Conservation (phyloP, 2,329 filamentous ascomycete genomes). For the Hypoxylon sp. region DNA sequence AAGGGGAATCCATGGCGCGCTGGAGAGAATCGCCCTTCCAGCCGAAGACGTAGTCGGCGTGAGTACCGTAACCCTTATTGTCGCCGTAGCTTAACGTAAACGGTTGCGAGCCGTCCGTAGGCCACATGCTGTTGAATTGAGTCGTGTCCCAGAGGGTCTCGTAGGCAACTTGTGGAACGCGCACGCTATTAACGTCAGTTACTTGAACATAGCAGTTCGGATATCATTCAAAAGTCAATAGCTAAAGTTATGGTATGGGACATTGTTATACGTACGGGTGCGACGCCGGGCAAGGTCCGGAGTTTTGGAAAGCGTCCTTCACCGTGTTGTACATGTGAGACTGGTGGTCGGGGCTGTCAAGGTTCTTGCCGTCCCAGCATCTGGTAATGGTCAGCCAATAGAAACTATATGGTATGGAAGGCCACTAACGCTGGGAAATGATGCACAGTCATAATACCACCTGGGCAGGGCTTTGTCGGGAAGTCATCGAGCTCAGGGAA, state of each 20-base stretch:
- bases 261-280: constrained; percentile 54
- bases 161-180: constrained; percentile 60
- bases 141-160: constrained; percentile 64
- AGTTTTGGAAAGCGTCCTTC: constrained; percentile 51
- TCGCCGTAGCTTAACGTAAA: constrained; percentile 54
- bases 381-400: constrained; percentile 39
- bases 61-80: constrained; percentile 56
- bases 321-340: constrained; percentile 55
- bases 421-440: constrained; percentile 57
- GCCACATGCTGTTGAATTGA: constrained; percentile 58
- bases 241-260: background rate
- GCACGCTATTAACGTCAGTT: constrained; percentile 42
- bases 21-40: constrained; percentile 56
- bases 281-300: constrained; percentile 56
- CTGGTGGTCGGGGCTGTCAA: constrained; percentile 57
- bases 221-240: background rate
- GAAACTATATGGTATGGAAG: background rate
- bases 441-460: constrained; percentile 61
- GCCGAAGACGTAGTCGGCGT: constrained; percentile 60
- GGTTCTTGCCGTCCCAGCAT: constrained; percentile 64
- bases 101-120: constrained; percentile 54
- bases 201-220: background rate
- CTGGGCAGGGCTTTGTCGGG: constrained; percentile 57
- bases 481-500: constrained; percentile 60
- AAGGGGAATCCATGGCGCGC: constrained; percentile 53